Evolutionary conservation across 78 protist species (phyloP).

Genomic region (Isochrysis galbana): DNA sequence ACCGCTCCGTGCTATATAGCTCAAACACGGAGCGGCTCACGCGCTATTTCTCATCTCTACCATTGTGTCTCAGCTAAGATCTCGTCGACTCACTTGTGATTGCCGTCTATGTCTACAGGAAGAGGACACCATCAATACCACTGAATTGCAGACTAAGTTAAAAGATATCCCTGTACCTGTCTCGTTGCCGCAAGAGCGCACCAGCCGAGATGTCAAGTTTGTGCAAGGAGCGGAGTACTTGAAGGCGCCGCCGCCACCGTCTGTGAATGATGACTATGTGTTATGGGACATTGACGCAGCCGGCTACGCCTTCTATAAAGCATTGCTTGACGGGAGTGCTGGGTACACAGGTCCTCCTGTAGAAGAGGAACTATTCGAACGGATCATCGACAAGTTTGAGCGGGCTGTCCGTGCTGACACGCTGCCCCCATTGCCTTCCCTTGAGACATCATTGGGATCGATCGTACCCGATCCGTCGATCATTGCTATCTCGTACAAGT

Average conservation of each 20-base stretch:
- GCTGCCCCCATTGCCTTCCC: not conserved
- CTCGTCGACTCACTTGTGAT: not conserved
- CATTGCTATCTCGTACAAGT: not conserved
- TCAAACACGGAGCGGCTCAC: not conserved
- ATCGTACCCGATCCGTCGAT: not conserved
- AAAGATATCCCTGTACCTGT: not conserved
- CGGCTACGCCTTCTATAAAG: not conserved
- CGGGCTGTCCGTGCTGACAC: not conserved
- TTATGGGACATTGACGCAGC: conserved; percentile 3
- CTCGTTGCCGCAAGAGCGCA: not conserved
- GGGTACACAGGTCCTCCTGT: not conserved
- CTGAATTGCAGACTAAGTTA: not conserved
- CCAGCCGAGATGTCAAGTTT: not conserved
- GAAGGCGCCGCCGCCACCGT: too few relatives aligned
- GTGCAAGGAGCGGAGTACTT: not conserved
- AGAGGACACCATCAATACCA: conserved; percentile 13
- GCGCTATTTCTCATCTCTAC: not conserved
- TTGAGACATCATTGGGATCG: not conserved
- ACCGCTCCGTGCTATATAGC: not conserved
- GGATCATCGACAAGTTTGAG: not conserved
- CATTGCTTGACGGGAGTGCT: not conserved
- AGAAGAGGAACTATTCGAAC: not conserved
- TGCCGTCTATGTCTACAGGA: not conserved
- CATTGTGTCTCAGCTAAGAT: not conserved
- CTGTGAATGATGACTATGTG: not conserved